Evolutionary conservation across 2,329 filamentous ascomycete genomes (phyloP), one percentile per base, ranked within the genome.

Genomic region (Monosporascus sp.): DNA sequence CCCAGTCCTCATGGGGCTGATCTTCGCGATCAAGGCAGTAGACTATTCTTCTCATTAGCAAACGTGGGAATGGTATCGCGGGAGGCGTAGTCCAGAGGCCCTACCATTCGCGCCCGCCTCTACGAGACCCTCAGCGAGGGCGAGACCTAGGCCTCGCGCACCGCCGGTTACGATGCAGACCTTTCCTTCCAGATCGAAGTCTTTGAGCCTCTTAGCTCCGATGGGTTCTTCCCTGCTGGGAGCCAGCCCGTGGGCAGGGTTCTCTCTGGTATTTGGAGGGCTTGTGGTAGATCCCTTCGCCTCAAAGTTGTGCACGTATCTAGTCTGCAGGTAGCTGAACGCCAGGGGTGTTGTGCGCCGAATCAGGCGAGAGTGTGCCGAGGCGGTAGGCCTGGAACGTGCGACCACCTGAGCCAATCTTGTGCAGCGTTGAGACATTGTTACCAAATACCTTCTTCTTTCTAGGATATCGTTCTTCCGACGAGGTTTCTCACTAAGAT

Each of bases 101-200:
- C 48, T 61, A 82, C 81, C 80, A 58, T 75, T 88, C 24, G 87
- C 89, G 20, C 89, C 88, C 24, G 88, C 88, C 69, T 92, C 87
- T 14, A 89, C 74, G 16, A 92, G 72, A 1, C 85, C 87, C 63
- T 92, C 87, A 1, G 87, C 82, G 62, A 91, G 81, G 6, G 85
- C 82, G 20, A 93, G 71, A n/a, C 88, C 88, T 9, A 92, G 77
- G 0, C 89, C 89, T 55, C 84, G 78, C 2, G 82, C 88, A 52
- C 81, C 88, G 19, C 88, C 88, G 2, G 87, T 88, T 3, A 91
- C 84, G 31, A 88, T 68, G 47, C 90, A 81, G 1, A 88, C 79
- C 62, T 85, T 86, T 54, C 82, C 81, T n/a, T 74, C 74, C 37
- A 92, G 74, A 57, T 81, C 82, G 70, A 91, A 91, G 65, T 91